These are phyloP conservation scores for Cyclotella cryptica DNA, from an alignment of 108 stramenopile species.

Conservation along the genomic window DNA sequence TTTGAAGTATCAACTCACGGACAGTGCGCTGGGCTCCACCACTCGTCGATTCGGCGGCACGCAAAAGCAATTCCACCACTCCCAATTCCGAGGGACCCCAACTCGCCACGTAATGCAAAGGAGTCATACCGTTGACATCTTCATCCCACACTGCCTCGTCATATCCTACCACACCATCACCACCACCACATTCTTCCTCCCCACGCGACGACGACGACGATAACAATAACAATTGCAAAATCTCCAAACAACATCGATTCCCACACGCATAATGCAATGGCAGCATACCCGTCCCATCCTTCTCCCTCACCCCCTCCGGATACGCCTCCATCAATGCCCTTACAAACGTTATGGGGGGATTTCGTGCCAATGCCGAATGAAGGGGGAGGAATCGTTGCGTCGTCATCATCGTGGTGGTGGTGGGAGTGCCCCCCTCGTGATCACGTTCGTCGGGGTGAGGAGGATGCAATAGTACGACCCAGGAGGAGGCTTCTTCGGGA, in stretches of 20 bases:
- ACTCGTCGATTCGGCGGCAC: too few relatives aligned
- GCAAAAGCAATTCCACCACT: slow-evolving; percentile 24
- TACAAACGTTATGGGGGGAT: slow-evolving; percentile 30
- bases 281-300: slow-evolving; percentile 34
- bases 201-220: too few relatives aligned
- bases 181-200: too few relatives aligned
- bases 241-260: slow-evolving; percentile 29
- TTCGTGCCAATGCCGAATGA: slow-evolving; percentile 45
- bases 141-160: slow-evolving; percentile 14
- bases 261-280: slow-evolving; percentile 47
- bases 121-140: slow-evolving; percentile 43
- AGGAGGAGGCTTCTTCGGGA: slow-evolving; percentile 5
- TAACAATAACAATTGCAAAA: slow-evolving; percentile 17
- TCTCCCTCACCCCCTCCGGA: slow-evolving; percentile 24
- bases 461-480: background rate
- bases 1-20: slow-evolving; percentile 9
- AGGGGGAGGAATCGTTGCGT: slow-evolving; percentile 52
- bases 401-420: too few relatives aligned
- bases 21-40: background rate
- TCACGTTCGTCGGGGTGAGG: too few relatives aligned
- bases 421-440: too few relatives aligned
- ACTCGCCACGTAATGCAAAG: slow-evolving; percentile 35
- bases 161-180: background rate
- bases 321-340: slow-evolving; percentile 33
- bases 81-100: slow-evolving; percentile 29